Base-by-base conservation (phyloP, 805 yeast genomes). In the Wickerhamiella kazuoi region DNA sequence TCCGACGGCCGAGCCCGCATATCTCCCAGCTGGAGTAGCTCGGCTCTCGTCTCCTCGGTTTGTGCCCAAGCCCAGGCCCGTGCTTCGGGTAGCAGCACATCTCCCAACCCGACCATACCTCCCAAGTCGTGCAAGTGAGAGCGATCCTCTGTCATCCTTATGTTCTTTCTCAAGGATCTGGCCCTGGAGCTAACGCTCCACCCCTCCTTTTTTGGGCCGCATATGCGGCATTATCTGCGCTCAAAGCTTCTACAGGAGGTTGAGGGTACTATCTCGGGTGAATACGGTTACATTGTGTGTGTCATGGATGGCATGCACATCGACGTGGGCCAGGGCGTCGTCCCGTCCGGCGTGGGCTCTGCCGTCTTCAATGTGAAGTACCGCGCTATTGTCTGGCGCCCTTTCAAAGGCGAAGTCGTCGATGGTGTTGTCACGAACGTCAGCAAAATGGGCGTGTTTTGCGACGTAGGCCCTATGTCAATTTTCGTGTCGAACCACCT, bases 221-320 rank as follows among this genome's bases (percentile, higher is more conserved):
- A 86, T 50, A 90, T 90, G 97, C 84, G 80, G 61, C 93, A 83
- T 56, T 87, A 76, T 54, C 67, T 90, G 49, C 75, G 93, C 55
- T 81, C 84, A 54, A 86, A 87, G 59, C 68, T 90, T 45, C 69
- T 90, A 43, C 84, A 82, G 47, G 98, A 90, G 56, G 98, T 90
- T 33, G 98, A 90, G 62, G 98, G 98, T 20, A 84, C 97, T 1
- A 90, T 97, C 62, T 86, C 97, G 0, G 98, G 98, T 51, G 94
- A 90, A 60, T 90, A 90, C 64, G 98, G 98, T 13, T 90, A 90
- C 59, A 90, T 90, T 48, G 77, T 90, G 42, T 87, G 96, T 61
- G 98, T 90, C 34, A 67, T 90, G 55, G 97, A 90, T 55, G 82
- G 93, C 48, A 83, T 82, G 79, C 72, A 77, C 48, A 83, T 90